Base-by-base conservation (phyloP, 768 basidiomycete genomes). In the Russula foetens region DNA sequence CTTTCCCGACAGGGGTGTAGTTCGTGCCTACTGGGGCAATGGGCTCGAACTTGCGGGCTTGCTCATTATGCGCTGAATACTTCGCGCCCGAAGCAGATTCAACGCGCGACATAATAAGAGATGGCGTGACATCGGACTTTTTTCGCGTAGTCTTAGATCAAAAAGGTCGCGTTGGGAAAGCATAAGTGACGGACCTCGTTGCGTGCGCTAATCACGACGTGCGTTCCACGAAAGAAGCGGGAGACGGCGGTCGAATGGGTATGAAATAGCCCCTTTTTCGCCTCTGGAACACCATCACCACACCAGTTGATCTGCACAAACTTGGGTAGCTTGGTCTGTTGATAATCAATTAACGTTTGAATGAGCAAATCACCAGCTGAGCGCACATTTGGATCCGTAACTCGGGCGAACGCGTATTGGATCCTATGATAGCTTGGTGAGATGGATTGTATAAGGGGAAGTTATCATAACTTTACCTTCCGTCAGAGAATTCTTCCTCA, bases 241-340 rank as follows among this genome's bases (percentile, higher is more conserved):
- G 85, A 80, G 9, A 98, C 88, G 1, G 92, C 81, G 47, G 81
- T 80, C 7, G 92, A 84, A 71, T 98, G 95, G 8, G 84, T 86
- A 69, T 92, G 87, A 76, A 96, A 96, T 24, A 97, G 78, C 8
- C 96, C 96, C 71, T 98, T 98, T 73, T 90, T 88, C 21, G 79
- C 78, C 71, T 86, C 92, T 14, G 96, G 96, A 1, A 98, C 96
- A 59, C 96, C 96, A 69, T 96, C 95, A 46, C 96, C 96, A 67
- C 92, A 93, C 95, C 96, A 97, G 68, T 93, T 92, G 73, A 98
- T 88, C 69, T 96, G 90, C 17, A 98, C 92, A 63, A 95, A 92
- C 75, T 97, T 98, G 47, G 86, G 79, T 2, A 98, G 80, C 62
- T 86, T 78, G 69, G 82, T 91, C 89, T 96, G 67, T 54, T 58